Evolutionary conservation across 148 eudicot genomes (phyloP).

Genomic region (Vaccinium macrocarpon): DNA sequence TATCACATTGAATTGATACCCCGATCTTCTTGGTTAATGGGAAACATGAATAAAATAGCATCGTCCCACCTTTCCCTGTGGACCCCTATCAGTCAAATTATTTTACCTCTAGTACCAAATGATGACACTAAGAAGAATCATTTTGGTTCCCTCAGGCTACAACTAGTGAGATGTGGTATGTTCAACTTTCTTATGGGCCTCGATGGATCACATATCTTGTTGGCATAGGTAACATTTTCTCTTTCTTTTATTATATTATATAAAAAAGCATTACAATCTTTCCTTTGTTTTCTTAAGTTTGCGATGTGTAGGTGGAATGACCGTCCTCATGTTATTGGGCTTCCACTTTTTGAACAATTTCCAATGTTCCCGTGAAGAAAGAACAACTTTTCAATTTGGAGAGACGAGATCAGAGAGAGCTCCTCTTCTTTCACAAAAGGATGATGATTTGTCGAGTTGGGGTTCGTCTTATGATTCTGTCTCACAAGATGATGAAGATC

Average conservation of each 20-base stretch:
- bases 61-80: conserved; percentile 5
- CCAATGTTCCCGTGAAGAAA: conserved; percentile 32
- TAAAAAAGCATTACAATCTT: neutral
- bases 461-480: conserved; percentile 76
- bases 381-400: conserved; percentile 30
- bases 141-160: conserved; percentile 41
- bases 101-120: neutral
- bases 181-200: conserved; percentile 74
- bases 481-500: conserved; percentile 59
- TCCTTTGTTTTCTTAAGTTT: conserved; percentile 9
- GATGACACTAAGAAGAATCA: neutral
- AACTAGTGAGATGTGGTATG: conserved; percentile 30
- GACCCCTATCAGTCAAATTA: neutral
- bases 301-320: conserved; percentile 54
- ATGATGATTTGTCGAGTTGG: conserved; percentile 63
- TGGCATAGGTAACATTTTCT: conserved; percentile 55
- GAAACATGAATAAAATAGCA: neutral
- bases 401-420: conserved; percentile 42
- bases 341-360: conserved; percentile 40
- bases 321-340: conserved; percentile 43
- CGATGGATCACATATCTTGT: conserved; percentile 64
- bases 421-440: conserved; percentile 62
- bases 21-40: neutral
- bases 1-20: neutral
- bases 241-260: neutral